Percentiles rank a stretch among this genome's conserved stretches.
These are phyloP conservation scores for sorghum (Sorghum bicolor) DNA, from an alignment of 176 grass and related monocot species.

Conservation along the genomic window Sorghum_bicolor_NCBIv3 NC_012873.2:708001-708500, in stretches of 20 bases:
- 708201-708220: conserved; percentile 3
- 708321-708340: conserved; percentile 45
- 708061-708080: conserved; percentile 27
- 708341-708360: conserved; percentile 63
- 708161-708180: conserved; percentile 5
- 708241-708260: conserved; percentile 54
- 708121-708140: conserved; percentile 51
- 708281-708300: conserved; percentile 54
- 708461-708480: conserved; percentile 41
- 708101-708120: conserved; percentile 86
- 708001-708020: conserved; percentile 75
- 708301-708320: conserved; percentile 54
- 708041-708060: conserved; percentile 44
- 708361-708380: conserved; percentile 69
- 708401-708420: conserved; percentile 50
- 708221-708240: conserved; percentile 9
- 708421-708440: conserved; percentile 69
- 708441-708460: conserved; percentile 48
- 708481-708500: conserved; percentile 1
- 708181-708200: background rate
- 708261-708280: conserved; percentile 49
- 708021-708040: conserved; percentile 68
- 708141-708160: conserved; percentile 23
- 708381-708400: conserved; percentile 89
- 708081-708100: conserved; percentile 49